Evolutionary conservation across 2,329 filamentous ascomycete genomes (phyloP).

Genomic region (Fusarium hainanense): DNA sequence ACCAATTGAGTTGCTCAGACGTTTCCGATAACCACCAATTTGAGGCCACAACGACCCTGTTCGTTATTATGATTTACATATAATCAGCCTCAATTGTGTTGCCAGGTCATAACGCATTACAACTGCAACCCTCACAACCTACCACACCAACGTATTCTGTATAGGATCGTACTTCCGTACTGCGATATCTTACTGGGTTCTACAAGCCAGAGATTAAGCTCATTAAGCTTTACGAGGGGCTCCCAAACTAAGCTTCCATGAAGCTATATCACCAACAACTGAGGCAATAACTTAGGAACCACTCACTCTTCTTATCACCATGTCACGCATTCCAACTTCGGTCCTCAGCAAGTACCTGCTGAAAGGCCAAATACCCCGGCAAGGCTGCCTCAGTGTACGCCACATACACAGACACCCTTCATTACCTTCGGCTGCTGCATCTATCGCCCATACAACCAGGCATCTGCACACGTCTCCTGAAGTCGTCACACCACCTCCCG

Average conservation of each 20-base stretch:
- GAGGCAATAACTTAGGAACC: neutral
- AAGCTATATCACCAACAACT: neutral
- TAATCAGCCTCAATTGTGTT: neutral
- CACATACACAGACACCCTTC: constrained; percentile 30
- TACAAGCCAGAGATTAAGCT: neutral
- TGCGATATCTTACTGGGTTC: neutral
- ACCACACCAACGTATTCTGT: constrained; percentile 7
- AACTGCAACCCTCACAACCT: constrained; percentile 3
- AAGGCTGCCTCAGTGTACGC: constrained; percentile 54
- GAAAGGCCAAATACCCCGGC: constrained; percentile 55
- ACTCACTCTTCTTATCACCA: constrained; percentile 35
- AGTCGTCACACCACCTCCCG: constrained; percentile 32
- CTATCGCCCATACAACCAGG: constrained; percentile 35
- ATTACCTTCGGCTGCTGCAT: constrained; percentile 21
- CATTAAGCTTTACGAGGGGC: neutral
- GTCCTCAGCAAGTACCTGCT: constrained; percentile 63
- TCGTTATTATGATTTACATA: neutral
- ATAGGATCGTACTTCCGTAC: neutral
- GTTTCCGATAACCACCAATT: neutral
- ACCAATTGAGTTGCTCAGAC: neutral
- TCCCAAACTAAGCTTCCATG: neutral
- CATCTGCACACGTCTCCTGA: constrained; percentile 49
- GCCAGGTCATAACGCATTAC: constrained; percentile 14
- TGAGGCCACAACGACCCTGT: neutral
- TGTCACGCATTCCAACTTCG: constrained; percentile 58